Percentiles rank a stretch among this genome's conserved stretches.
These are phyloP conservation scores for Ceratorhiza oryzae-sativae DNA, from an alignment of 1,284 basidiomycete species.

Conservation along the genomic window DNA sequence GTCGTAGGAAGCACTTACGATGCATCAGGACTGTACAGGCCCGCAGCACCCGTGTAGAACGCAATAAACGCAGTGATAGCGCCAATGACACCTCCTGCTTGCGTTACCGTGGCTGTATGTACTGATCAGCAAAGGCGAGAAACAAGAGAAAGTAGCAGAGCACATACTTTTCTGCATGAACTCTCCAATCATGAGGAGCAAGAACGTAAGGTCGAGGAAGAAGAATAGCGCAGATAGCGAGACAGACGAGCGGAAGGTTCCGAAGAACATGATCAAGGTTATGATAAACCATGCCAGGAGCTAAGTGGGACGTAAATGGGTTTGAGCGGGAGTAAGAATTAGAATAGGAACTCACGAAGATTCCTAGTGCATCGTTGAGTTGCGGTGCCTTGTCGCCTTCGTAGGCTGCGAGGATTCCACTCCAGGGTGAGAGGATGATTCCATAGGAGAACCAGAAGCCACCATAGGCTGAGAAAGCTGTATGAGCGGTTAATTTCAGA, in stretches of 20 bases:
- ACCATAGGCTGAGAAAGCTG: slow-evolving; percentile 84
- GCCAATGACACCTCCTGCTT: slow-evolving; percentile 79
- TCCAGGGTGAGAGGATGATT: slow-evolving; percentile 59
- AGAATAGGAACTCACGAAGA: slow-evolving; percentile 61
- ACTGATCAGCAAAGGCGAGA: background rate
- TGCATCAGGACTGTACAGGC: slow-evolving; percentile 22
- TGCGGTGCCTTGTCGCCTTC: slow-evolving; percentile 53
- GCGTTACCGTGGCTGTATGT: slow-evolving; percentile 47
- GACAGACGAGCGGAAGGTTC: slow-evolving; percentile 68
- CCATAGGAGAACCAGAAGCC: slow-evolving; percentile 86
- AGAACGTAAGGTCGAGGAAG: slow-evolving; percentile 71
- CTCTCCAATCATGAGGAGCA: slow-evolving; percentile 60
- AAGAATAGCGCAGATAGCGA: slow-evolving; percentile 74
- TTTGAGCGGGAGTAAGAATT: slow-evolving; percentile 43
- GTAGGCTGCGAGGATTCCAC: slow-evolving; percentile 63
- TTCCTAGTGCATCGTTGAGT: slow-evolving; percentile 65
- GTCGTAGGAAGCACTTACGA: background rate
- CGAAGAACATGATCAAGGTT: slow-evolving; percentile 68
- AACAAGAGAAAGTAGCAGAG: background rate
- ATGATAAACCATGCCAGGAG: slow-evolving; percentile 65
- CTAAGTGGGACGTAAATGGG: background rate
- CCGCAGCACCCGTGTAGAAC: slow-evolving; percentile 19
- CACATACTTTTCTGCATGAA: slow-evolving; percentile 33
- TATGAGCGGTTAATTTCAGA: slow-evolving; percentile 44
- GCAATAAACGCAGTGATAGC: slow-evolving; percentile 48